Conservation (phyloP, 352 stramenopile genomes). For the Phytophthora idaei region DNA sequence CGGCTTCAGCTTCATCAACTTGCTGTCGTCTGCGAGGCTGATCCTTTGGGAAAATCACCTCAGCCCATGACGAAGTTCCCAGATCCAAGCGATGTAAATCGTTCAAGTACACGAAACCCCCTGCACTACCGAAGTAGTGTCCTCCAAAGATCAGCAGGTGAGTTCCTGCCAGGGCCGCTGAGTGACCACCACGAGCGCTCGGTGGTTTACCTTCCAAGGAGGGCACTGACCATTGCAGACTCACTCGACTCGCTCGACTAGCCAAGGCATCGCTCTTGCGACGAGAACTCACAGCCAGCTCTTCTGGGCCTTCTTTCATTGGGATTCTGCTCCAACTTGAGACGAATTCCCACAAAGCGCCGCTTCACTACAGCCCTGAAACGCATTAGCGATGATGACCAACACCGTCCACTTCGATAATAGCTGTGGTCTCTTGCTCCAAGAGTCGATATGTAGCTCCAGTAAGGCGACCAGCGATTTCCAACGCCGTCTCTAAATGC, state of each 20-base stretch:
- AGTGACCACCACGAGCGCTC: conserved; percentile 70
- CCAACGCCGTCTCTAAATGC: conserved; percentile 64
- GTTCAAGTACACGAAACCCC: conserved; percentile 90
- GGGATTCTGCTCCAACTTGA: not conserved
- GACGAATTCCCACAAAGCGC: conserved; percentile 16
- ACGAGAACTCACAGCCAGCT: conserved; percentile 26
- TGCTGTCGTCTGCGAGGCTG: conserved; percentile 21
- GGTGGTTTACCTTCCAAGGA: conserved; percentile 60
- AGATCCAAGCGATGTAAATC: conserved; percentile 90
- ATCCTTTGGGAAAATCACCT: conserved; percentile 57
- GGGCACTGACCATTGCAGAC: conserved; percentile 68
- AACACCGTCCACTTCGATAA: conserved; percentile 60
- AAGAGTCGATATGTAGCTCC: conserved; percentile 44
- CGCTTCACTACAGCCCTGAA: conserved; percentile 10
- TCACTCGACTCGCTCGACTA: conserved; percentile 45
- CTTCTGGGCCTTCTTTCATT: conserved; percentile 32
- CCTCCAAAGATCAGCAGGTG: conserved; percentile 91
- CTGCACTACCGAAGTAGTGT: conserved; percentile 86
- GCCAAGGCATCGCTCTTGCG: conserved; percentile 27
- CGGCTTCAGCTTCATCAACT: conserved; percentile 33
- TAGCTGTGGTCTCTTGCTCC: conserved; percentile 44
- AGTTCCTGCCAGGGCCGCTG: conserved; percentile 71
- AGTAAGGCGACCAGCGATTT: conserved; percentile 43
- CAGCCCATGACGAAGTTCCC: conserved; percentile 73
- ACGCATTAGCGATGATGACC: conserved; percentile 21